Conservation (phyloP, 805 yeast species). For the Metschnikowia borealis region DNA sequence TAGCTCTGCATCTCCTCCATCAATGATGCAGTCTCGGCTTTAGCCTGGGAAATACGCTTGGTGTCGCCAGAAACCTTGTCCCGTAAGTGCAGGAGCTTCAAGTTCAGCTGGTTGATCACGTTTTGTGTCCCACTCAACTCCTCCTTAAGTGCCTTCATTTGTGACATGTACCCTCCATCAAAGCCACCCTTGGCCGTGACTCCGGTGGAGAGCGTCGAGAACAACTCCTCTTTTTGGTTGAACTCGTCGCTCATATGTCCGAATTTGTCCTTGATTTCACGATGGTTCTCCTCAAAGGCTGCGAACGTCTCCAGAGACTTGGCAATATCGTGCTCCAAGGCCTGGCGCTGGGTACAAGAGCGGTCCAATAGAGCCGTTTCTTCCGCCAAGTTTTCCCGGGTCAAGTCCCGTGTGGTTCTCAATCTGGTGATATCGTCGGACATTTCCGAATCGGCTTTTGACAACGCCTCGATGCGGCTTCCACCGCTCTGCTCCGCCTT, state of each 20-base stretch:
- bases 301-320: conserved; percentile 34
- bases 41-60: conserved; percentile 51
- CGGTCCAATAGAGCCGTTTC: conserved; percentile 10
- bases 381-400: conserved; percentile 53
- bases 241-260: conserved; percentile 44
- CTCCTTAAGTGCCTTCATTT: conserved; percentile 60
- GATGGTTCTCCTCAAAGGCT: conserved; percentile 43
- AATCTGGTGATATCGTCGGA: conserved; percentile 64
- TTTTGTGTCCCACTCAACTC: conserved; percentile 52
- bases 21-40: conserved; percentile 41
- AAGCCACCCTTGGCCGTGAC: conserved; percentile 76
- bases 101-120: conserved; percentile 51
- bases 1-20: conserved; percentile 43
- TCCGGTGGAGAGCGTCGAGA: conserved; percentile 82
- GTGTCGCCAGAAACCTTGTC: conserved; percentile 48
- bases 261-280: conserved; percentile 41
- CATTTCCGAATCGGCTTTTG: conserved; percentile 23
- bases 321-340: conserved; percentile 33
- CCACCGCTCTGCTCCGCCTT: conserved; percentile 60
- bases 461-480: conserved; percentile 56
- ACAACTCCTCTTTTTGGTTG: conserved; percentile 66
- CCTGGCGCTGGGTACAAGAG: conserved; percentile 27
- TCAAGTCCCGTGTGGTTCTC: conserved; percentile 58
- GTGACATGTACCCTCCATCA: conserved; percentile 74
- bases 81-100: conserved; percentile 55